Evolutionary conservation across 805 yeast genomes (phyloP).

Genomic region (Ogataea dorogensis): DNA sequence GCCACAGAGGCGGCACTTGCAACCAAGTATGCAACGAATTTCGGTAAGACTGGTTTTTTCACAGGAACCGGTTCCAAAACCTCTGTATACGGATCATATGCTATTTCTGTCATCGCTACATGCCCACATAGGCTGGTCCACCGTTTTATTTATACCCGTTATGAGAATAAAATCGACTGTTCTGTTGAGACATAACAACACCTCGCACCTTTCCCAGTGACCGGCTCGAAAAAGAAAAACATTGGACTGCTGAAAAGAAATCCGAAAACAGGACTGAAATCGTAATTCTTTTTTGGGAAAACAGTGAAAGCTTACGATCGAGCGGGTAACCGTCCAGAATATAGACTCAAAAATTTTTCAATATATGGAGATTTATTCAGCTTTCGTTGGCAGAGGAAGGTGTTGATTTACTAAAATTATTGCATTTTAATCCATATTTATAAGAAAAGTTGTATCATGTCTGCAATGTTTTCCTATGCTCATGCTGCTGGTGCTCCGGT

Average conservation of each 20-base stretch:
- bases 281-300: no score
- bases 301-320: no score
- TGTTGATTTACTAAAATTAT: conserved; percentile 9
- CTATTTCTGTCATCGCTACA: conserved; percentile 8
- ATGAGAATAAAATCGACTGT: conserved; percentile 1
- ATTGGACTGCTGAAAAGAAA: no score
- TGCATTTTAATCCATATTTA: conserved; percentile 6
- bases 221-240: neutral
- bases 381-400: conserved; percentile 14
- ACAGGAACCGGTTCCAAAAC: neutral
- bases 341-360: conserved; percentile 12
- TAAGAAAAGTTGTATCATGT: conserved; percentile 16
- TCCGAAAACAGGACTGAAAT: no score
- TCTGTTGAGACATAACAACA: no score
- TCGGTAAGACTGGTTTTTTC: conserved; percentile 6
- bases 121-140: neutral
- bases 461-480: conserved; percentile 33
- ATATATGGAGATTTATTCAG: conserved; percentile 13
- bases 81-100: conserved; percentile 4
- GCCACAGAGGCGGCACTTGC: conserved; percentile 9
- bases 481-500: conserved; percentile 33
- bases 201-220: no score
- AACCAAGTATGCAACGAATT: conserved; percentile 5
- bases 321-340: conserved; percentile 10
- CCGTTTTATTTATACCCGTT: neutral